A percentile compares a stretch with the other conserved stretches of the same genome.
Evolutionary conservation across 2,329 filamentous ascomycete species (phyloP).

Genomic region (Phialemoniopsis sp.): DNA sequence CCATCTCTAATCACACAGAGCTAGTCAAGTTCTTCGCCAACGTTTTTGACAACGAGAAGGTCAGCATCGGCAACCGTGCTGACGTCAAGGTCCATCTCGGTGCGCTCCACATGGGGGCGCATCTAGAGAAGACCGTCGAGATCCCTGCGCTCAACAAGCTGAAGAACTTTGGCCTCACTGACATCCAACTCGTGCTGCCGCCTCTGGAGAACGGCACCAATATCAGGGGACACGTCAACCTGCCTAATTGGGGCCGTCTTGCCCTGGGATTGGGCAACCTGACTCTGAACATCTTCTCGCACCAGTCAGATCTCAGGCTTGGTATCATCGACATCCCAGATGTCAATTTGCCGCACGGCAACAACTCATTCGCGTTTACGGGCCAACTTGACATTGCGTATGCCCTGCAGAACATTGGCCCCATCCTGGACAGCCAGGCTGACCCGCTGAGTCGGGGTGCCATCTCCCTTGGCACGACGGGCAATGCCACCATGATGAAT

Average conservation of each 20-base stretch:
- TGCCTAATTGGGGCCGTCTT: conserved; percentile 40
- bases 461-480: conserved; percentile 33
- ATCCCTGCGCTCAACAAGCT: conserved; percentile 32
- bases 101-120: conserved; percentile 27
- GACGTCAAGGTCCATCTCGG: conserved; percentile 32
- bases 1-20: conserved; percentile 31
- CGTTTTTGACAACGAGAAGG: conserved; percentile 30
- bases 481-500: conserved; percentile 34
- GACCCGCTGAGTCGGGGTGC: conserved; percentile 29
- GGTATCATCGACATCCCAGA: conserved; percentile 33
- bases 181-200: conserved; percentile 29
- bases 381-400: conserved; percentile 34
- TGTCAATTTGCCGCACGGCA: conserved; percentile 33
- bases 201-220: conserved; percentile 31
- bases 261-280: conserved; percentile 40
- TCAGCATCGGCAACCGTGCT: conserved; percentile 31
- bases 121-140: conserved; percentile 35
- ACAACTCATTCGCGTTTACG: conserved; percentile 34
- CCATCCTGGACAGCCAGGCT: conserved; percentile 31
- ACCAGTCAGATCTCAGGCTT: conserved; percentile 24
- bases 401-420: conserved; percentile 33
- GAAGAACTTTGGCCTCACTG: conserved; percentile 29
- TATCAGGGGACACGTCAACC: conserved; percentile 32
- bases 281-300: conserved; percentile 36
- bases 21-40: conserved; percentile 31